Conservation (phyloP, 495 filamentous ascomycete genomes). For the Trichoderma asperelloides region DNA sequence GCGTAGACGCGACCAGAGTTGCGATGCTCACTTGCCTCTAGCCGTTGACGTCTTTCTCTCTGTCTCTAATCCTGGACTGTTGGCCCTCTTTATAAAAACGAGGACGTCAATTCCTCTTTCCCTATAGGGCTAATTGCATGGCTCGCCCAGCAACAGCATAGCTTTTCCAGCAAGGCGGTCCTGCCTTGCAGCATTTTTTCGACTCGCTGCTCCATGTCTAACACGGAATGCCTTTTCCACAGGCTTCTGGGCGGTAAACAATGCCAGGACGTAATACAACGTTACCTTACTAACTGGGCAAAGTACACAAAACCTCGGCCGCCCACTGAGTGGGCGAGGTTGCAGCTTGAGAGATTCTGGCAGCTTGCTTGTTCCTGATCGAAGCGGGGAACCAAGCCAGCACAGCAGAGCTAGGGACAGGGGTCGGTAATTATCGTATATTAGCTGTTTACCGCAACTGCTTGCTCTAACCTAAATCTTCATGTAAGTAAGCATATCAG, state of each 20-base stretch:
- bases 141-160: neutral
- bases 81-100: neutral
- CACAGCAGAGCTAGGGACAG: neutral
- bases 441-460: neutral
- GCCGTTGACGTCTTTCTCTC: neutral
- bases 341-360: neutral
- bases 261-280: neutral
- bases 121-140: neutral
- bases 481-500: neutral
- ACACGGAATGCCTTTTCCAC: neutral
- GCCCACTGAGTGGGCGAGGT: neutral
- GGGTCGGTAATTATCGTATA: neutral
- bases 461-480: neutral
- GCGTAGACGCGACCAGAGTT: neutral
- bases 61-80: neutral
- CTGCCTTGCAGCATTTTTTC: neutral
- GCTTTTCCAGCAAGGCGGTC: neutral
- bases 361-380: conserved; percentile 1
- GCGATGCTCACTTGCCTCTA: neutral
- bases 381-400: neutral
- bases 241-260: neutral
- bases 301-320: neutral
- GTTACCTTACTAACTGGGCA: conserved; percentile 1
- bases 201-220: neutral
- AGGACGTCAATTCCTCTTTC: neutral